phyloP scores from a whole-genome alignment of 2,329 filamentous ascomycete genomes.

The Apiospora rasikravindrae region DNA sequence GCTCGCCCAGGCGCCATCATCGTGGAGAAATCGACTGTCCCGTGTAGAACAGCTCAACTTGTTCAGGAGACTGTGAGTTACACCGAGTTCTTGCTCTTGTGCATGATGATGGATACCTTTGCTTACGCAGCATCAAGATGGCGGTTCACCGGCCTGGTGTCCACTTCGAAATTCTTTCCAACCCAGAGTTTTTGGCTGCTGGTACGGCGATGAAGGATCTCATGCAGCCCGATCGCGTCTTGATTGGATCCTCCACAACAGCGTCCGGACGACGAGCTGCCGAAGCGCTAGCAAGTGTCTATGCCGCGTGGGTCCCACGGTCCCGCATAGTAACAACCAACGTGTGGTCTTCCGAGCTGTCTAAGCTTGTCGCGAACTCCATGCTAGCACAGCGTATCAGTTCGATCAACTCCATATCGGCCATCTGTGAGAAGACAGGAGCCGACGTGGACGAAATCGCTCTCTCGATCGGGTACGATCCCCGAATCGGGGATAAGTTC shows the following conservation, averaged over 20 bases:
- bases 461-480: conserved; percentile 70
- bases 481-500: conserved; percentile 74
- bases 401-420: conserved; percentile 82
- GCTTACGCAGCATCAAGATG: conserved; percentile 46
- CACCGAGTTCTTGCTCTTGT: not conserved
- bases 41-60: conserved; percentile 73
- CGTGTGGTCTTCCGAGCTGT: conserved; percentile 77
- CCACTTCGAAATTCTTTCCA: conserved; percentile 77
- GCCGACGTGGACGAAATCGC: conserved; percentile 78
- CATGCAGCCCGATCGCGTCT: conserved; percentile 71
- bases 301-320: conserved; percentile 72
- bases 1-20: conserved; percentile 73
- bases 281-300: conserved; percentile 66
- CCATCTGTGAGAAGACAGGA: conserved; percentile 77
- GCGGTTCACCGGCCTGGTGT: conserved; percentile 64
- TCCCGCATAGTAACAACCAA: conserved; percentile 74
- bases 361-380: conserved; percentile 80
- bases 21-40: conserved; percentile 83
- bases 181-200: conserved; percentile 81
- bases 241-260: conserved; percentile 73
- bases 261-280: conserved; percentile 66
- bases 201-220: conserved; percentile 77
- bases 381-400: conserved; percentile 82
- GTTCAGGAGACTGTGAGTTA: conserved; percentile 68
- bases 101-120: not conserved